Evolutionary conservation across 2,329 filamentous ascomycete genomes (phyloP), one percentile per base, ranked within the genome.

Genomic region (Trichoderma simmonsii): DNA sequence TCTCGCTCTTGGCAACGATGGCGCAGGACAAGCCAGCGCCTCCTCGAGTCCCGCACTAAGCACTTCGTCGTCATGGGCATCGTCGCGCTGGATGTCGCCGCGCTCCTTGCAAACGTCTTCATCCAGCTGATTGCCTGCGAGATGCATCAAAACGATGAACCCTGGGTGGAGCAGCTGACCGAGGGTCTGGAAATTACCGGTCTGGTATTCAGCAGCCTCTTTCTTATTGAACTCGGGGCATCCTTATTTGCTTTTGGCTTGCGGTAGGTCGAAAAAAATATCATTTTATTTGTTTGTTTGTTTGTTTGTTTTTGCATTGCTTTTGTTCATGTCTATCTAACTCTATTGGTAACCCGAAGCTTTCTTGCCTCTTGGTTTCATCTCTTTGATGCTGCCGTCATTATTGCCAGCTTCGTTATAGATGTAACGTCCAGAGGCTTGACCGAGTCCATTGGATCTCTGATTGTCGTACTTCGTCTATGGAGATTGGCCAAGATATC

Each of bases 401-500:
- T 92, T 75, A 72, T 91, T 2, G 81, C 84, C 2, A 87, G 87
- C 74, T 92, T 92, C 78, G 77, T 87, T 34, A 83, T 92, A 69
- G 90, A 92, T 75, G 80, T 92, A 26, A 78, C 89, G 3, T 83
- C 90, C 18, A 85, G 86, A 48, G 90, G 90, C 59, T 80, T 88
- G 1, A 80, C 88, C 6, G 88, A 90, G 79, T 88, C 92, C 77
- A 88, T 91, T 61, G 89, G 87, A 1, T 91, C 89, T 0, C 82
- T 93, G n/a, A 86, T 93, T 63, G 85, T 93, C 32, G 84, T 92
- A 4, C 81, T 93, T 59, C 88, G 91, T 68, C 82, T 93, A 4
- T 92, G 90, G 88, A 86, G 91, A 18, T 85, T 93, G 59, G 88
- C 92, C 78, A 92, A 92, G 82, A 91, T 92, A 66, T 87, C 91